Base-by-base conservation (phyloP, 2,329 filamentous ascomycete genomes). In the Hymenoscyphus repandus region DNA sequence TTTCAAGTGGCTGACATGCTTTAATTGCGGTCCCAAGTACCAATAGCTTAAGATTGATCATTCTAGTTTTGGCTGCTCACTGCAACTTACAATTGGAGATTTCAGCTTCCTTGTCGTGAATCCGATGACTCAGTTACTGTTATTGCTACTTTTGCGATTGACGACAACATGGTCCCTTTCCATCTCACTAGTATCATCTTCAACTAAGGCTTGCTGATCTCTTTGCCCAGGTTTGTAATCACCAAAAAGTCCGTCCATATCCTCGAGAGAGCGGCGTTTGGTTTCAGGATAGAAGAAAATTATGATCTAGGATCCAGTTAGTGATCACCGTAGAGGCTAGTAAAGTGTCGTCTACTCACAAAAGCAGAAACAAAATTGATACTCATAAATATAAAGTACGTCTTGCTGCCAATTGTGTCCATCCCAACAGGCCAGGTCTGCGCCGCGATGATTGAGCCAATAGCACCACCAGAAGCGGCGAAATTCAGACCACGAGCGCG, bases 381-480 rank as follows among this genome's bases (percentile, higher is more conserved):
- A 6, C 67, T 67, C 72, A 79, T 78, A 59, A 82, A 81, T 53
- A 80, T 75, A 55, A 80, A 80, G 62, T 80, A 81, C 2, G 78
- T 73, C 17, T 70, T 71, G 11, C 73, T 74, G 2, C 77, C 76
- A 17, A 80, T 68, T 2, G 65, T 69, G 30, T 70, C 68, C 41
- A 79, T 72, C 4, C 76, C 78, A 0, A 80, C 68, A 1, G 78
- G 77, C 78, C 78, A 82, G 11, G 76, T 70, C 50, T 80, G 74
- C 0, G 75, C 72, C 1, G 75, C 75, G 27, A 79, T 66, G 45
- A 81, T 74, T 27, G 77, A 75, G 0, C 77, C 79, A 34, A 80
- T 70, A n/a, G 78, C 72, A 18, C 76, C 75, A 0, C 72, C 76
- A 0, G 76, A 76, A 0, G 78, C 76, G 0, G 77, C 72, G 36